phyloP scores from a whole-genome alignment of 495 filamentous ascomycete species.

The Amniculicola lignicola region DNA sequence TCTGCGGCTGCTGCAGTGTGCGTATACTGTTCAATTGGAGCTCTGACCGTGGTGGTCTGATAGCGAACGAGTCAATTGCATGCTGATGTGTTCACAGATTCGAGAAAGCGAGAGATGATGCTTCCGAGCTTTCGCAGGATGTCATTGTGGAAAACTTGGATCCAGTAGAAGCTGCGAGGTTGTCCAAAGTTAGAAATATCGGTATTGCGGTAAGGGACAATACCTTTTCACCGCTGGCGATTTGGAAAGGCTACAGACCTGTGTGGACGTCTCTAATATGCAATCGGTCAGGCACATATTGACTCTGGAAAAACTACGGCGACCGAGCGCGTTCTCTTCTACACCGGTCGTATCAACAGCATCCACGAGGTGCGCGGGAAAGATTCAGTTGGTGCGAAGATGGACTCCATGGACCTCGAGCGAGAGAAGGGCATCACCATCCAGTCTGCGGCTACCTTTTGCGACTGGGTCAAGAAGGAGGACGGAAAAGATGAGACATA shows the following conservation, averaged over 20 bases:
- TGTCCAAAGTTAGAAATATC: conserved; percentile 86
- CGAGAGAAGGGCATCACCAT: conserved; percentile 98
- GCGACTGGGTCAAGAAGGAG: conserved; percentile 86
- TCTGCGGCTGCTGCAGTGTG: conserved; percentile 47
- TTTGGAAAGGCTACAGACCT: neutral
- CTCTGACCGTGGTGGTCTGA: too few species aligned
- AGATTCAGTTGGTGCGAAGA: conserved; percentile 95
- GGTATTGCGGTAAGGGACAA: conserved; percentile 78
- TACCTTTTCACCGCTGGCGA: neutral
- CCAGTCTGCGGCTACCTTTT: conserved; percentile 95
- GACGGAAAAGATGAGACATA: conserved; percentile 79
- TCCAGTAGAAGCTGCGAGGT: conserved; percentile 68
- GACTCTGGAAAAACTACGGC: conserved; percentile 98
- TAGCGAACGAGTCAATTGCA: too few species aligned
- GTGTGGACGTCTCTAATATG: conserved; percentile 15
- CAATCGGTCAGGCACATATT: conserved; percentile 74
- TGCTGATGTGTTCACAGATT: conserved; percentile 41
- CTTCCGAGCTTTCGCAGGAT: conserved; percentile 59
- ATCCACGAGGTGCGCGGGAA: conserved; percentile 98
- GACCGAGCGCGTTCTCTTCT: conserved; percentile 96
- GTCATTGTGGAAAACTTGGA: conserved; percentile 70
- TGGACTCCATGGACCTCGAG: conserved; percentile 99
- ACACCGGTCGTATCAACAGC: conserved; percentile 92
- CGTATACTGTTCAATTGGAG: conserved; percentile 20
- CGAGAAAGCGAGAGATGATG: conserved; percentile 61